Base-by-base conservation (phyloP, 129 eudicot genomes). In the Helichrysum umbraculigerum region DNA sequence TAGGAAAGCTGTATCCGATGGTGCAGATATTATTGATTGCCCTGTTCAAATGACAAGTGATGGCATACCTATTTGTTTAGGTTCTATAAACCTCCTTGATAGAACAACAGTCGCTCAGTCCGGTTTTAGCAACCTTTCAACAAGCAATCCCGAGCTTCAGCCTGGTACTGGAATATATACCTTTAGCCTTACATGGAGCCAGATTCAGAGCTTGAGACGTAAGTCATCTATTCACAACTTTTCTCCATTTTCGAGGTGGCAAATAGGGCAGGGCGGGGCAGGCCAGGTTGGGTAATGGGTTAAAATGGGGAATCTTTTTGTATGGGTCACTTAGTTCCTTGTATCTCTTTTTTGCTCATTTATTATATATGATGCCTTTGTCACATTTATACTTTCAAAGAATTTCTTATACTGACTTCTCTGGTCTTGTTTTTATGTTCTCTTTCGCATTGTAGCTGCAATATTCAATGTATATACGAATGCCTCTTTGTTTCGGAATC, bases 1-100 rank as follows among this genome's bases (percentile, higher is more conserved):
- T 76, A 35, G 21, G 5, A 78, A 76, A 68, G 99, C 99, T 70
- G 87, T 89, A 75, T 71, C 87, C 25, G 99, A 95, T 85, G 99
- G 97, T 64, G 99, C 82, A 67, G 97, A 95, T 72, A 73, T 95
- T 41, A 86, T 95, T 58, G 99, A 89, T 73, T 95, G 99, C 73
- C 90, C 97, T 42, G 97, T 91, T 76, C 99, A 95, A 76, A 89
- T 95, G 81, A 76, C 96, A 47, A 84, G 82, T 70, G 97, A 95
- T 66, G 87, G 96, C 34, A 71, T 83, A 29, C 96, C 99, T 50
- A 83, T 95, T 66, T 95, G 99, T 82, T 82, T 91, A 76, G 97
- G 96, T 68, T 89, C 96, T 62, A 87, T 87, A 75, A 86, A 91
- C 75, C 97, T 95, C 39, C 77, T 83, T 60, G 89, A 93, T 52